A percentile compares a stretch with the other conserved stretches of the same genome.
These are phyloP conservation scores for Hortaea sp. DNA, from an alignment of 2,329 filamentous ascomycete genomes.

Conservation along the genomic window DNA sequence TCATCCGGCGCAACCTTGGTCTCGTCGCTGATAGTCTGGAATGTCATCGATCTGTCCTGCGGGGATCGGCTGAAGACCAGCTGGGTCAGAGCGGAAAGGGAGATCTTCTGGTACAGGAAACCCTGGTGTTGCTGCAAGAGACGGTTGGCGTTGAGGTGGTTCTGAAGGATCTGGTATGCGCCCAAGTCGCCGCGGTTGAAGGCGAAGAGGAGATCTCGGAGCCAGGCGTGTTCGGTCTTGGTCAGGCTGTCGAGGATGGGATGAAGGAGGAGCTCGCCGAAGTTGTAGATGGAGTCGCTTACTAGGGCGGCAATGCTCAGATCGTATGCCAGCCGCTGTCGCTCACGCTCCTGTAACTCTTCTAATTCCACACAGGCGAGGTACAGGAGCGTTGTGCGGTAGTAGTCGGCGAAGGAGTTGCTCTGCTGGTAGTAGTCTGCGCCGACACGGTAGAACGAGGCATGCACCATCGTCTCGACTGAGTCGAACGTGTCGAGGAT, in stretches of 20 bases:
- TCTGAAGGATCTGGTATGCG: slow-evolving; percentile 68
- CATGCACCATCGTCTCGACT: slow-evolving; percentile 90
- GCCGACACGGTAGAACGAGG: slow-evolving; percentile 90
- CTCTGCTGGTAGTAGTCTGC: slow-evolving; percentile 88
- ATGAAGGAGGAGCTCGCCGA: slow-evolving; percentile 95
- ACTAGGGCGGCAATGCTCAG: slow-evolving; percentile 86
- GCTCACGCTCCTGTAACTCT: slow-evolving; percentile 62
- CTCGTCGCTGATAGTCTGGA: slow-evolving; percentile 76
- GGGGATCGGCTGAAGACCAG: slow-evolving; percentile 91
- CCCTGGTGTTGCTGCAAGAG: slow-evolving; percentile 69
- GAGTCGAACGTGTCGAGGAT: slow-evolving; percentile 88
- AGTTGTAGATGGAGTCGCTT: slow-evolving; percentile 96
- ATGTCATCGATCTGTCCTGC: slow-evolving; percentile 90
- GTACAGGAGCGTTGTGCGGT: slow-evolving; percentile 94
- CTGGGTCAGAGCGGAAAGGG: slow-evolving; percentile 89
- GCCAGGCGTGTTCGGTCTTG: slow-evolving; percentile 69
- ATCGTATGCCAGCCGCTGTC: slow-evolving; percentile 77
- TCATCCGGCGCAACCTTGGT: slow-evolving; percentile 85
- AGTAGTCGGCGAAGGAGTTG: slow-evolving; percentile 90
- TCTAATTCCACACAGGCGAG: slow-evolving; percentile 87
- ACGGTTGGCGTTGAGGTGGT: slow-evolving; percentile 63
- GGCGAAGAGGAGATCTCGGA: slow-evolving; percentile 89
- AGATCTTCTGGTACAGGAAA: slow-evolving; percentile 95
- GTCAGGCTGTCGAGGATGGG: slow-evolving; percentile 82
- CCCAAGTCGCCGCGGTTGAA: slow-evolving; percentile 92